phyloP scores from a whole-genome alignment of 768 basidiomycete species.

The Russula olivacea region DNA sequence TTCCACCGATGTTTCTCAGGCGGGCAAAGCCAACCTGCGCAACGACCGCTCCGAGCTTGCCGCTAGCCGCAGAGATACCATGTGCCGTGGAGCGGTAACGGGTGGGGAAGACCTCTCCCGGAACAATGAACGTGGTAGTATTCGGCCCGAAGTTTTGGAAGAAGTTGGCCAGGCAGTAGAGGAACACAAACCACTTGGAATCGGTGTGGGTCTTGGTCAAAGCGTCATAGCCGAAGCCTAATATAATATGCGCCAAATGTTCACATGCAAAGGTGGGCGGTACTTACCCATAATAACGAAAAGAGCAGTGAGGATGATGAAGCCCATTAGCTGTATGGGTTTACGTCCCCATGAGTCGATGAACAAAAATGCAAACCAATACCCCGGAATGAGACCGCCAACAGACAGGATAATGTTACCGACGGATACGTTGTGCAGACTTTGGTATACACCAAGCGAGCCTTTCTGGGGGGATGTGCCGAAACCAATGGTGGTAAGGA shows the following conservation, averaged over 20 bases:
- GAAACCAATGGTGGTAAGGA: conserved; percentile 71
- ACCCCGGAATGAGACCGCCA: conserved; percentile 80
- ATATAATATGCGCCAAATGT: neutral
- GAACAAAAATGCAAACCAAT: conserved; percentile 57
- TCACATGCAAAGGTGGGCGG: too few species aligned
- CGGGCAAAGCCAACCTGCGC: conserved; percentile 72
- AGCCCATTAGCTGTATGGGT: conserved; percentile 77
- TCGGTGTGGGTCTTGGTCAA: conserved; percentile 40
- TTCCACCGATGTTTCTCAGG: conserved; percentile 63
- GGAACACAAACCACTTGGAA: conserved; percentile 64
- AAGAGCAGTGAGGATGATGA: conserved; percentile 55
- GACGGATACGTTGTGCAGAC: conserved; percentile 56
- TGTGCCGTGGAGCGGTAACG: conserved; percentile 83
- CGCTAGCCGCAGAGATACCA: conserved; percentile 77
- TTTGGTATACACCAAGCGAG: conserved; percentile 39
- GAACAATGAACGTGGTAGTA: conserved; percentile 72
- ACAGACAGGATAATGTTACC: conserved; percentile 73
- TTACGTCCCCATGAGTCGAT: conserved; percentile 80
- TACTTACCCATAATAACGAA: conserved; percentile 64
- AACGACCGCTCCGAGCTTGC: conserved; percentile 79
- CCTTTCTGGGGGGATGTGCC: conserved; percentile 41
- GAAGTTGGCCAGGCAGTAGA: conserved; percentile 84
- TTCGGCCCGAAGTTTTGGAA: conserved; percentile 90
- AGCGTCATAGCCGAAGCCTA: conserved; percentile 63
- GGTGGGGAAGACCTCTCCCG: conserved; percentile 82